A percentile compares a stretch with the other conserved stretches of the same genome.
Conservation (phyloP, 129 eudicot genomes). For the Centrapalus pauciflorus region DNA sequence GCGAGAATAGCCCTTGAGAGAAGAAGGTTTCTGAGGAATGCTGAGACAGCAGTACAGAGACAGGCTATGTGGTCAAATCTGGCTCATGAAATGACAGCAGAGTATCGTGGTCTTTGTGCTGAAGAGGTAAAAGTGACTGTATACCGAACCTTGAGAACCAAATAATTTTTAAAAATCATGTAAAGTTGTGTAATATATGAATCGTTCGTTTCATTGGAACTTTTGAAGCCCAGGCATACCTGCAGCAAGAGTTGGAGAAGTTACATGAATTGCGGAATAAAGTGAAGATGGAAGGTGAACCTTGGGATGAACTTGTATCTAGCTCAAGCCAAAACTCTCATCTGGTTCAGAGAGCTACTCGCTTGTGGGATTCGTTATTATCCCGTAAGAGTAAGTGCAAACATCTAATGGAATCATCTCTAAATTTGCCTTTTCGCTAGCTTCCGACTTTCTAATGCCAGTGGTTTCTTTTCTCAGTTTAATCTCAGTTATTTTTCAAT, state of each 20-base stretch:
- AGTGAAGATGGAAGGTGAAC: constrained; percentile 97
- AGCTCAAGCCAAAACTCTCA: constrained; percentile 96
- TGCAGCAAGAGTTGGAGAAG: constrained; percentile 99
- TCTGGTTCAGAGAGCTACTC: constrained; percentile 90
- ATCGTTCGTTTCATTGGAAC: constrained; percentile 11
- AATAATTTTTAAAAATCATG: background rate
- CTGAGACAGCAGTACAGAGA: constrained; percentile 92
- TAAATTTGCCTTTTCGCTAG: background rate
- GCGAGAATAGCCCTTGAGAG: constrained; percentile 97
- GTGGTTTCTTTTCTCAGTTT: background rate
- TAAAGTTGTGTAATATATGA: constrained; percentile 5
- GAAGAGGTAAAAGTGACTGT: constrained; percentile 69
- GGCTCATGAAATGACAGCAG: constrained; percentile 99
- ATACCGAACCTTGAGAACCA: background rate
- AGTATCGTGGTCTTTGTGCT: constrained; percentile 97
- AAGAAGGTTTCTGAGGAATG: constrained; percentile 81
- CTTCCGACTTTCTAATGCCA: background rate
- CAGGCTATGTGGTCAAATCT: constrained; percentile 96
- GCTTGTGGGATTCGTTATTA: constrained; percentile 91
- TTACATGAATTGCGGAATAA: constrained; percentile 87
- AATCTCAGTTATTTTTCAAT: constrained; percentile 1
- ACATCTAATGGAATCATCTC: background rate
- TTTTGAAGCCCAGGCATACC: constrained; percentile 67
- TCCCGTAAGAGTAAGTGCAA: constrained; percentile 80
- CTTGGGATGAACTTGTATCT: constrained; percentile 97